phyloP scores from a whole-genome alignment of 257 asterid species.

The Capsicum baccatum region DNA sequence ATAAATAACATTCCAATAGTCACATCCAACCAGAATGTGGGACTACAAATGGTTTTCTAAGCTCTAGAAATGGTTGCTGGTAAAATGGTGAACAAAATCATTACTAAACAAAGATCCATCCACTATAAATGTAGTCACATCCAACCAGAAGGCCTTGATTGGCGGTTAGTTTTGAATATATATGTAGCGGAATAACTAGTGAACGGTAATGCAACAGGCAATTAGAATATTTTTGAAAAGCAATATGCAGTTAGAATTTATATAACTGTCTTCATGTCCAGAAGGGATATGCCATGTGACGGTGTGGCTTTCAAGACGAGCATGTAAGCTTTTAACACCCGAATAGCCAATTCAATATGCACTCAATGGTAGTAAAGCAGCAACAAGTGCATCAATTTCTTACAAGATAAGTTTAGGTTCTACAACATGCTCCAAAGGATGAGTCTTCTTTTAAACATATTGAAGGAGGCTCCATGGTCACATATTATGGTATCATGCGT shows the following conservation, averaged over 20 bases:
- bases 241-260: not conserved
- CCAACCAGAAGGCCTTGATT: not conserved
- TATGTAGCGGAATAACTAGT: not conserved
- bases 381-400: not conserved
- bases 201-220: not conserved
- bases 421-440: not conserved
- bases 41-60: not conserved
- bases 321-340: not conserved
- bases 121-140: not conserved
- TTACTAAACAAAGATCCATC: not conserved
- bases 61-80: not conserved
- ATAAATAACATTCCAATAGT: not conserved
- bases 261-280: not conserved
- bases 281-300: not conserved
- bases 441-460: not conserved
- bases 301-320: not conserved
- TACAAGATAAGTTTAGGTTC: not conserved
- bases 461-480: not conserved
- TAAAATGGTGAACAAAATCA: not conserved
- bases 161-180: not conserved
- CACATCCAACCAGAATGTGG: not conserved
- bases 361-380: not conserved
- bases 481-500: not conserved
- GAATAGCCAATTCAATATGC: not conserved
- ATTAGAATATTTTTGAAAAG: not conserved